Evolutionary conservation across 768 basidiomycete genomes (phyloP).

Genomic region (Suillus tomentosus): DNA sequence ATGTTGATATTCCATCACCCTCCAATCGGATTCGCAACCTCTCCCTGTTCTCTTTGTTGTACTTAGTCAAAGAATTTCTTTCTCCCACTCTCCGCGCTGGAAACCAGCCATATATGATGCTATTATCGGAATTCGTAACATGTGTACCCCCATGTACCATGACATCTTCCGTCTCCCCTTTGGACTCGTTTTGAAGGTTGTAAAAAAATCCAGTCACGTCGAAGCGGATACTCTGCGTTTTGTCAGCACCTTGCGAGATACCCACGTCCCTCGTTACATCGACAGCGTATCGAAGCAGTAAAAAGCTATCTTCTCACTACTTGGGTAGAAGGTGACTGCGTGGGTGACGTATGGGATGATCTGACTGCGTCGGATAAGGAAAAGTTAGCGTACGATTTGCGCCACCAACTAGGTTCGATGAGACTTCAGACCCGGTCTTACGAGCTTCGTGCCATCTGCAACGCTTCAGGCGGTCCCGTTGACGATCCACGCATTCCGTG

Average conservation of each 20-base stretch:
- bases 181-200: neutral
- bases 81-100: neutral
- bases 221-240: neutral
- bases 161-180: neutral
- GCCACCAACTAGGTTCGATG: neutral
- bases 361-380: neutral
- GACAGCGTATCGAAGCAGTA: neutral
- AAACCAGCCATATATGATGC: constrained; percentile 3
- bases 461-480: neutral
- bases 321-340: neutral
- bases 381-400: neutral
- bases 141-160: constrained; percentile 1
- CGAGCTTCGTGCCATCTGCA: neutral
- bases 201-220: neutral
- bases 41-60: neutral
- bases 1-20: neutral
- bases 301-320: neutral
- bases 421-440: neutral
- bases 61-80: neutral
- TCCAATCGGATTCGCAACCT: too few species aligned
- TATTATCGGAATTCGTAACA: neutral
- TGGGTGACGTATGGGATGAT: neutral
- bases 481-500: neutral
- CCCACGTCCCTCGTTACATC: neutral
- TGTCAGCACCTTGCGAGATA: neutral